Base-by-base conservation (phyloP, 75 land plant genomes). In the Adiantum capillusveneris region DNA sequence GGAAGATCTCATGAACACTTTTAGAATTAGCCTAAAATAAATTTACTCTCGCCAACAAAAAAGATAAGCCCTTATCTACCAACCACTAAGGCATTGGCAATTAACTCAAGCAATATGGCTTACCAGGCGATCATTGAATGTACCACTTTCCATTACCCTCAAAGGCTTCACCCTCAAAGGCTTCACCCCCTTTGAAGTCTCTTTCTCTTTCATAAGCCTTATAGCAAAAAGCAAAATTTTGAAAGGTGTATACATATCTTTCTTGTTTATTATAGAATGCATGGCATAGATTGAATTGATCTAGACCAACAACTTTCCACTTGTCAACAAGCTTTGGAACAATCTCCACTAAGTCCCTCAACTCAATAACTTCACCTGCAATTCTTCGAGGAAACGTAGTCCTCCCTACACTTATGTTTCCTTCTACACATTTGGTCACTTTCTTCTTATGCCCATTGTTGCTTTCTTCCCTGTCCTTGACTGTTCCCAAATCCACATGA, bases 371-470 rank as follows among this genome's bases (percentile, higher is more conserved):
- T 67, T 94, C 98, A 74, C 84, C 84, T 12, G 97, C 93, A 67
- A 94, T 90, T 46, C 81, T 85, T 61, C 86, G 96, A 42, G 90
- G 76, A 63, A 94, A 94, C 14, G 96, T 94, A 3, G 88, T 76
- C 53, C 90, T 94, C n/a, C 98, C 98, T 56, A 94, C 98, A 75
- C 98, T 94, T 22, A 94, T 94, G 71, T 94, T 94, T 22, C 98
- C 98, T 59, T 94, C 98, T 37, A 94, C 96, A 77, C 98, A 94
- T 59, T 90, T 84, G 20, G 98, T 94, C 13, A 94, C 64, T 27
- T 90, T 67, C 53, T 89, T 89, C 68, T 73, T 72, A 31, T 76
- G 76, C 19, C 51, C 63, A 13, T 62, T 11, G 30, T 57, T 64
- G 49, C 64, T 70, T 20, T 21, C 59, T 57, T 60, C 7, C 72